Conservation (phyloP, 2,329 filamentous ascomycete genomes). For the Diaporthe caulivora region DNA sequence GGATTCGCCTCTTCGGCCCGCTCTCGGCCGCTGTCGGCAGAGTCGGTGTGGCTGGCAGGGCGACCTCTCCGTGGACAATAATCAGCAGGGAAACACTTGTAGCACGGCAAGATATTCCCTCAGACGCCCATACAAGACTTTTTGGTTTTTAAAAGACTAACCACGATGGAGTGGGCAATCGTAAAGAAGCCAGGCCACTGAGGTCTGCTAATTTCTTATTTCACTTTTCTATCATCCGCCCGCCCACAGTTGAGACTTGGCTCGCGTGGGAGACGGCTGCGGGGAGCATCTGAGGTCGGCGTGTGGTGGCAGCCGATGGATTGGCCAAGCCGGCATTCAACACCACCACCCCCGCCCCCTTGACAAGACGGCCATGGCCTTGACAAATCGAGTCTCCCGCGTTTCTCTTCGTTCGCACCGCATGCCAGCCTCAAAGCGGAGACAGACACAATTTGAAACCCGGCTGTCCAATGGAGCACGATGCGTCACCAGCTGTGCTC, state of each 20-base stretch:
- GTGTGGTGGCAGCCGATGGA: not conserved
- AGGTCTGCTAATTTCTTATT: not conserved
- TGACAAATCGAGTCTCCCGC: not conserved
- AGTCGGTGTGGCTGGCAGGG: not conserved
- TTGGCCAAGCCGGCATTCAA: constrained; percentile 22
- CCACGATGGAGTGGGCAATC: not conserved
- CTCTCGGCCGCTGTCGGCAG: not conserved
- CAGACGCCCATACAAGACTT: not conserved
- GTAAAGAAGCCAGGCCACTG: not conserved
- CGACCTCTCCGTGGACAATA: too few species aligned
- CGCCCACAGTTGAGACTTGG: not conserved
- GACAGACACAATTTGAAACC: not conserved
- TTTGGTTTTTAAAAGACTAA: not conserved
- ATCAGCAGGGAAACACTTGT: not conserved
- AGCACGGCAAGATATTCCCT: not conserved
- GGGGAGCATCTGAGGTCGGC: not conserved
- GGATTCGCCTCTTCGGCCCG: not conserved
- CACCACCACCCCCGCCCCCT: not conserved
- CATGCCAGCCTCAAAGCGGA: not conserved
- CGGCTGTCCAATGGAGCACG: not conserved
- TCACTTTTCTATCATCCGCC: not conserved
- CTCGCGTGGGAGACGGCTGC: constrained; percentile 14
- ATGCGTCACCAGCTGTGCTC: too few species aligned
- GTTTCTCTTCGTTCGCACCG: not conserved
- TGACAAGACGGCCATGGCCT: not conserved